phyloP scores from a whole-genome alignment of 768 basidiomycete genomes.

The Termitomyces sp. region DNA sequence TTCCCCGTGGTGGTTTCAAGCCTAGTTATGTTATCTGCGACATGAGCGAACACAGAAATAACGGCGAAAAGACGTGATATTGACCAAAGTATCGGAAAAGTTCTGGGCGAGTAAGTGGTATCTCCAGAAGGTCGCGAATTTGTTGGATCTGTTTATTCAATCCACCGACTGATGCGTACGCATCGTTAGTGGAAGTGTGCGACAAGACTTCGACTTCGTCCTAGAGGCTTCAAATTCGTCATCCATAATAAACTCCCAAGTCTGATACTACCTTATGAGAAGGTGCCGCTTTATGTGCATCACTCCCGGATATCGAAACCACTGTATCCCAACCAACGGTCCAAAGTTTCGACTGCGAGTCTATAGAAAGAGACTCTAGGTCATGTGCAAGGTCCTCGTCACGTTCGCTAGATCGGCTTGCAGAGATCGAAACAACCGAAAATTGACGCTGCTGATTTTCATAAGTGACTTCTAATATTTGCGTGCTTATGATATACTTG shows the following conservation, averaged over 20 bases:
- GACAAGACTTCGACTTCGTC: conserved; percentile 42
- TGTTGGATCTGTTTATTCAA: conserved; percentile 81
- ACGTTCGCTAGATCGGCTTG: conserved; percentile 11
- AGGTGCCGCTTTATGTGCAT: conserved; percentile 17
- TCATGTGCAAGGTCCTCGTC: conserved; percentile 30
- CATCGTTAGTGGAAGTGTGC: conserved; percentile 38
- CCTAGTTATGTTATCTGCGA: conserved; percentile 30
- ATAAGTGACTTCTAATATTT: conserved; percentile 58
- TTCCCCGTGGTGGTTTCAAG: conserved; percentile 94
- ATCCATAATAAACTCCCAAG: conserved; percentile 1
- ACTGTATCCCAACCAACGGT: conserved; percentile 63
- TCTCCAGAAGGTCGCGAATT: conserved; percentile 81
- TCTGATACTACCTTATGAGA: conserved; percentile 29
- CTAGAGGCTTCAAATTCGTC: conserved; percentile 23
- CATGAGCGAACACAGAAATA: neutral
- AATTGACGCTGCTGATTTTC: conserved; percentile 59
- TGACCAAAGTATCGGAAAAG: conserved; percentile 73
- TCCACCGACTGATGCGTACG: conserved; percentile 86
- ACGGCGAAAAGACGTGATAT: conserved; percentile 16
- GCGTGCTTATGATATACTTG: conserved; percentile 58
- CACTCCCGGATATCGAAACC: conserved; percentile 37
- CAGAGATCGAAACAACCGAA: conserved; percentile 40
- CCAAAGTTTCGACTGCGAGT: conserved; percentile 43
- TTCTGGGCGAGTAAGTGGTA: conserved; percentile 79
- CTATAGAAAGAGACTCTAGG: conserved; percentile 41